These are phyloP conservation scores for Trichoderma cornu-damae DNA, from an alignment of 2,329 filamentous ascomycete species.

Conservation along the genomic window DNA sequence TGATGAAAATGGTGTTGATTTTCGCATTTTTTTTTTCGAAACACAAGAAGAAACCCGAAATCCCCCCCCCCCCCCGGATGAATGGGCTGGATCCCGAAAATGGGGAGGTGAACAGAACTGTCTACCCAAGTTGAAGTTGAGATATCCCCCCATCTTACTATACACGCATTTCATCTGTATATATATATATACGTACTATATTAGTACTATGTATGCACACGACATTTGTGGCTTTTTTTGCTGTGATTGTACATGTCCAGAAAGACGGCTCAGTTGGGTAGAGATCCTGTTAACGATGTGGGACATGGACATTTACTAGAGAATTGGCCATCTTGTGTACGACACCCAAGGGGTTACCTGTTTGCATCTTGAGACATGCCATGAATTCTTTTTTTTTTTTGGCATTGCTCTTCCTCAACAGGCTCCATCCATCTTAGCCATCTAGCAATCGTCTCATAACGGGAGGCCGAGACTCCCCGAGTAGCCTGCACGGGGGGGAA, in stretches of 20 bases:
- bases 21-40: background rate
- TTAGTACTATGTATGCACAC: too few relatives aligned
- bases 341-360: too few relatives aligned
- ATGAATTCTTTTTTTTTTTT: background rate
- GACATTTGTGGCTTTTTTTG: background rate
- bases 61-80: background rate
- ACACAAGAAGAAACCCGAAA: background rate
- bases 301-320: background rate
- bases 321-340: background rate
- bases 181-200: too few relatives aligned
- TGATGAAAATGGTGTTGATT: background rate
- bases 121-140: background rate
- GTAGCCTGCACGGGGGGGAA: too few relatives aligned
- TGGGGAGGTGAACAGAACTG: background rate
- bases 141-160: background rate
- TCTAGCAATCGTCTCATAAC: background rate
- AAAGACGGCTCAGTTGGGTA: background rate
- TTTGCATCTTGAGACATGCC: background rate
- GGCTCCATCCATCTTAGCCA: background rate
- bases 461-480: background rate
- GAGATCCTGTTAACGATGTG: too few relatives aligned
- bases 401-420: background rate
- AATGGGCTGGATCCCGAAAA: background rate
- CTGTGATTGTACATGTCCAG: background rate
- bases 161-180: background rate